Percentiles rank a stretch among this genome's conserved stretches.
Conservation (phyloP, 2,329 filamentous ascomycete genomes). For the Colletotrichum sp. region DNA sequence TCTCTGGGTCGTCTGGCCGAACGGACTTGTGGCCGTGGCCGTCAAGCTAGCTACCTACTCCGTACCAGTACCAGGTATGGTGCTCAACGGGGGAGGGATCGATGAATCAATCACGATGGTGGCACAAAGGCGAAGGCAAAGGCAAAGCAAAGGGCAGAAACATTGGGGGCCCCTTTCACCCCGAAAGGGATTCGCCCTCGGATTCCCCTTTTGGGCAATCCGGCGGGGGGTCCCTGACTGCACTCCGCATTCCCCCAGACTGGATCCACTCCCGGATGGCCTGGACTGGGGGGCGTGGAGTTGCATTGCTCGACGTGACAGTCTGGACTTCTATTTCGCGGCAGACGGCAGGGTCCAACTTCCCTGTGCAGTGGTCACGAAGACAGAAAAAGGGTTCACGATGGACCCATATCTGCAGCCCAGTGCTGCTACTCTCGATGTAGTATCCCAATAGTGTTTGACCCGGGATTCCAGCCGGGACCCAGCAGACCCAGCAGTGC, state of each 20-base stretch:
- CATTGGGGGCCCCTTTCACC: neutral
- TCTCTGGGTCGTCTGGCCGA: constrained; percentile 24
- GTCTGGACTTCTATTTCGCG: neutral
- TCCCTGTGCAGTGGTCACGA: neutral
- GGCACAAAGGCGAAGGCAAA: neutral
- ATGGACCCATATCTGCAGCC: neutral
- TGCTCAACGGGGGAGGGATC: neutral
- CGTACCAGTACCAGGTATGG: no score
- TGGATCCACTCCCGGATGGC: neutral
- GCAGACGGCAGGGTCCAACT: neutral
- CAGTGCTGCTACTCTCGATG: neutral
- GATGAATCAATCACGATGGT: neutral
- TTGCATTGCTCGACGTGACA: neutral
- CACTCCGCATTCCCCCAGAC: constrained; percentile 16
- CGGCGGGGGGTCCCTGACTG: neutral
- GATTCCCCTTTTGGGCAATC: constrained; percentile 13
- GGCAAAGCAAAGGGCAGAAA: constrained; percentile 20
- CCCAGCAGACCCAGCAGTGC: neutral
- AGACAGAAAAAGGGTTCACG: neutral
- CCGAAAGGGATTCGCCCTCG: constrained; percentile 13
- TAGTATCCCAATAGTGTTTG: neutral
- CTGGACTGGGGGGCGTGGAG: neutral
- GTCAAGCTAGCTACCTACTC: no score
- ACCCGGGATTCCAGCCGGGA: neutral
- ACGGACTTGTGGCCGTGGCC: neutral